Evolutionary conservation across 805 yeast genomes (phyloP).

Genomic region (Cyberlindnera meyerae): DNA sequence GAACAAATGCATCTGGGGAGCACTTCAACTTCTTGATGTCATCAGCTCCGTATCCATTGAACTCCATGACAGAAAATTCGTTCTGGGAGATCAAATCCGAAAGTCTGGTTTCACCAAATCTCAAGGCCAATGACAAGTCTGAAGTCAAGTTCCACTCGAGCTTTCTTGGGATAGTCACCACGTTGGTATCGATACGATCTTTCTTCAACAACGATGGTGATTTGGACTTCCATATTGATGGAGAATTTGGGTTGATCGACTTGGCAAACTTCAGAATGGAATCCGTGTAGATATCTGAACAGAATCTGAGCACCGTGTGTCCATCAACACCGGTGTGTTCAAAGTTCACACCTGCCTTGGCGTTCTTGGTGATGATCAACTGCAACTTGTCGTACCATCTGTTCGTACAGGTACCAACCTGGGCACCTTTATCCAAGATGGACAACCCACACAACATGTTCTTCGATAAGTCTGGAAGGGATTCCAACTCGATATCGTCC

Average conservation of each 20-base stretch:
- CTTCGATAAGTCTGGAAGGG: slow-evolving; percentile 62
- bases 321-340: slow-evolving; percentile 97
- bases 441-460: slow-evolving; percentile 88
- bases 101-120: slow-evolving; percentile 87
- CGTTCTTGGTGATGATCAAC: slow-evolving; percentile 79
- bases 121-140: slow-evolving; percentile 69
- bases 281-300: slow-evolving; percentile 87
- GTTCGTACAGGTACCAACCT: slow-evolving; percentile 90
- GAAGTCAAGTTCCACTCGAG: slow-evolving; percentile 83
- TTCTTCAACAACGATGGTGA: slow-evolving; percentile 44
- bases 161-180: slow-evolving; percentile 73
- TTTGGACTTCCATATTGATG: slow-evolving; percentile 59
- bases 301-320: slow-evolving; percentile 84
- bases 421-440: slow-evolving; percentile 75
- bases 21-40: slow-evolving; percentile 78
- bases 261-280: slow-evolving; percentile 83
- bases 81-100: slow-evolving; percentile 86
- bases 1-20: slow-evolving; percentile 92
- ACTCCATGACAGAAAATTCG: slow-evolving; percentile 79
- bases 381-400: slow-evolving; percentile 94
- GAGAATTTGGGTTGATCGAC: slow-evolving; percentile 65
- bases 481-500: slow-evolving; percentile 65
- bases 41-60: slow-evolving; percentile 62
- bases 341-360: slow-evolving; percentile 89
- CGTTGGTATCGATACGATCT: slow-evolving; percentile 39